Evolutionary conservation across 495 filamentous ascomycete genomes (phyloP).

Genomic region (Trichoderma erinaceum): DNA sequence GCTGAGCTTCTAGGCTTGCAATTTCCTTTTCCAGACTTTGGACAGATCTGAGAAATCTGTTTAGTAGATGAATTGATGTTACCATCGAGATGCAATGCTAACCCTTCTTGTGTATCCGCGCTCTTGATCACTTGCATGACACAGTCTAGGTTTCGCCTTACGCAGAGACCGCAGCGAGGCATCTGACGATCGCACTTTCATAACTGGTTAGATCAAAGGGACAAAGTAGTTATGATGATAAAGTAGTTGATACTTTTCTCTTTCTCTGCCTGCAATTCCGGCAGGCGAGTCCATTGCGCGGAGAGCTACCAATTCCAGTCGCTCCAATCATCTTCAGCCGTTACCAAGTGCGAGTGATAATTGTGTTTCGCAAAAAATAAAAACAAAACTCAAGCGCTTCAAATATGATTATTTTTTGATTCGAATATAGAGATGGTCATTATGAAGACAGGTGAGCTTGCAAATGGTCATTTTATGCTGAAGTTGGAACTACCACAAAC

Average conservation of each 20-base stretch:
- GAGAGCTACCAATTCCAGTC: background rate
- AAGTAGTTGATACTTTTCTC: background rate
- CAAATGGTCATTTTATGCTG: too few species aligned
- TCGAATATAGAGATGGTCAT: too few species aligned
- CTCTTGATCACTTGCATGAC: background rate
- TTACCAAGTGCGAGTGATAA: background rate
- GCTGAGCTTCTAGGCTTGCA: background rate
- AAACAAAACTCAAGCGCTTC: too few species aligned
- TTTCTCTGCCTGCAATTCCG: background rate
- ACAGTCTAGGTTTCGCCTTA: slow-evolving; percentile 3
- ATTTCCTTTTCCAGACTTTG: background rate
- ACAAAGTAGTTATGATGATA: background rate
- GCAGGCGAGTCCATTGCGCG: slow-evolving; percentile 7
- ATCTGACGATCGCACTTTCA: background rate
- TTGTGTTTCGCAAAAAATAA: too few species aligned
- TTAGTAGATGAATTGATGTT: background rate
- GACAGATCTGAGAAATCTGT: background rate
- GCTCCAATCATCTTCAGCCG: background rate
- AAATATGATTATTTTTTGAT: too few species aligned
- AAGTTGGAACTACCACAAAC: too few species aligned
- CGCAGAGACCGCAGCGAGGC: background rate
- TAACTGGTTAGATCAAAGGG: background rate
- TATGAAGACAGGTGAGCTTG: too few species aligned
- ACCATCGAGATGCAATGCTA: background rate
- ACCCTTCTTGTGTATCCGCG: slow-evolving; percentile 2